phyloP scores from a whole-genome alignment of 306 rosid species.

The Arachis stenosperma region DNA sequence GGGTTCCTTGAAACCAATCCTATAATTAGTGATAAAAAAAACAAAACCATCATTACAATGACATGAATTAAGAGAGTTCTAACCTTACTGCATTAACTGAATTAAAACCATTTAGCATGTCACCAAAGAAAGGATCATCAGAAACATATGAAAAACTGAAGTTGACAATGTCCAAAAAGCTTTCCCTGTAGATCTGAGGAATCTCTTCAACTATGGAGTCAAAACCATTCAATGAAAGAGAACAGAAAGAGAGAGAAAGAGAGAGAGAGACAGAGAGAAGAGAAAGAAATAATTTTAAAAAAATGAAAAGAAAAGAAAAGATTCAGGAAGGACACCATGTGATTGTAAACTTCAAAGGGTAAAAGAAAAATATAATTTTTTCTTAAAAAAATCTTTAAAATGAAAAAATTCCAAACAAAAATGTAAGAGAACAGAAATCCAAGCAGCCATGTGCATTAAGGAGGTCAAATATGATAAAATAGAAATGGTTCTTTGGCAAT shows the following conservation, averaged over 20 bases:
- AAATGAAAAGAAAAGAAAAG: constrained; percentile 11
- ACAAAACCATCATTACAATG: neutral
- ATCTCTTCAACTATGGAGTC: constrained; percentile 68
- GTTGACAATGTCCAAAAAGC: constrained; percentile 49
- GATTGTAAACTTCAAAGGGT: constrained; percentile 45
- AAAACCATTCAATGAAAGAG: constrained; percentile 61
- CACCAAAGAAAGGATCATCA: constrained; percentile 15
- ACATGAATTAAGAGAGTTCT: constrained; percentile 30
- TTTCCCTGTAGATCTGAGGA: constrained; percentile 74
- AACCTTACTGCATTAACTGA: constrained; percentile 49
- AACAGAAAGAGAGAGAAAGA: constrained; percentile 40
- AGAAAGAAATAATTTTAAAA: constrained; percentile 38
- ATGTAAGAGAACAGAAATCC: constrained; percentile 64
- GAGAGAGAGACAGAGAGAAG: constrained; percentile 22
- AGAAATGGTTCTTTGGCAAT: constrained; percentile 54
- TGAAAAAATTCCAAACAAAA: constrained; percentile 42
- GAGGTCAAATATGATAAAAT: constrained; percentile 74
- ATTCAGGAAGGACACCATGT: constrained; percentile 47
- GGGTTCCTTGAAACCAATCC: constrained; percentile 18
- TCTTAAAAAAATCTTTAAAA: constrained; percentile 17
- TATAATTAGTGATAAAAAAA: constrained; percentile 21
- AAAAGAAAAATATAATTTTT: constrained; percentile 21
- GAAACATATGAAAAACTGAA: constrained; percentile 48
- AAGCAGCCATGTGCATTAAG: constrained; percentile 91
- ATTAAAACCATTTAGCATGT: constrained; percentile 15